phyloP scores from a whole-genome alignment of 306 rosid genomes.

The Inga leiocalycina region DNA sequence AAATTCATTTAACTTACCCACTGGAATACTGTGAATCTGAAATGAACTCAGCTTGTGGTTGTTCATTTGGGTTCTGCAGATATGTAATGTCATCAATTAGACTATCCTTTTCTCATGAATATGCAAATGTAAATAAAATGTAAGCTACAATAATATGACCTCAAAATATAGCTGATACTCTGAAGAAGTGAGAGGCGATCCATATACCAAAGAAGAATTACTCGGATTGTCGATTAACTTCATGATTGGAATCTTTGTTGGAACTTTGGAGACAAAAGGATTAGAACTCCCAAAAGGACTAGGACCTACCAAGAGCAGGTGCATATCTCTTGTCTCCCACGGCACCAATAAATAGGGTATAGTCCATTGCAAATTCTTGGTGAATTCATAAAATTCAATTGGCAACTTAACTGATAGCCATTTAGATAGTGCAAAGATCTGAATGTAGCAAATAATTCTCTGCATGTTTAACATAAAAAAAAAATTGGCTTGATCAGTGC shows the following conservation, averaged over 20 bases:
- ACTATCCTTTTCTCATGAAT: neutral
- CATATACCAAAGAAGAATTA: conserved; percentile 52
- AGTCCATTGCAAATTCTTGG: conserved; percentile 76
- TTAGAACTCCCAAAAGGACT: conserved; percentile 53
- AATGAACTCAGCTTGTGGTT: conserved; percentile 78
- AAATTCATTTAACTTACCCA: conserved; percentile 53
- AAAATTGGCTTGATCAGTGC: conserved; percentile 25
- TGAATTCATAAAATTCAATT: conserved; percentile 73
- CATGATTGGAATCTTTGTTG: conserved; percentile 38
- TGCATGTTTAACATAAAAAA: conserved; percentile 40
- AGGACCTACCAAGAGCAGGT: conserved; percentile 43
- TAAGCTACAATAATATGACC: conserved; percentile 50
- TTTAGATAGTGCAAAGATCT: conserved; percentile 80
- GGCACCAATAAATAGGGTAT: conserved; percentile 75
- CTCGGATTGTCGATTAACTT: conserved; percentile 40
- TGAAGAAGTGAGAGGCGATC: conserved; percentile 76
- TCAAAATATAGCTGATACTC: conserved; percentile 78
- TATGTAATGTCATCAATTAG: conserved; percentile 23
- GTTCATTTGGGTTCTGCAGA: conserved; percentile 58
- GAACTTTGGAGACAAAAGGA: conserved; percentile 42
- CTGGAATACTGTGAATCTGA: conserved; percentile 46
- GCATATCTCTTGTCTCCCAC: conserved; percentile 63
- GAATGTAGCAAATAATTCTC: conserved; percentile 89
- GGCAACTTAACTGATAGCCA: conserved; percentile 81
- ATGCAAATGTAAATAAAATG: neutral